phyloP scores from a whole-genome alignment of 192 early-diverging fungal species.

The Gryganskiella cystojenkinii region DNA sequence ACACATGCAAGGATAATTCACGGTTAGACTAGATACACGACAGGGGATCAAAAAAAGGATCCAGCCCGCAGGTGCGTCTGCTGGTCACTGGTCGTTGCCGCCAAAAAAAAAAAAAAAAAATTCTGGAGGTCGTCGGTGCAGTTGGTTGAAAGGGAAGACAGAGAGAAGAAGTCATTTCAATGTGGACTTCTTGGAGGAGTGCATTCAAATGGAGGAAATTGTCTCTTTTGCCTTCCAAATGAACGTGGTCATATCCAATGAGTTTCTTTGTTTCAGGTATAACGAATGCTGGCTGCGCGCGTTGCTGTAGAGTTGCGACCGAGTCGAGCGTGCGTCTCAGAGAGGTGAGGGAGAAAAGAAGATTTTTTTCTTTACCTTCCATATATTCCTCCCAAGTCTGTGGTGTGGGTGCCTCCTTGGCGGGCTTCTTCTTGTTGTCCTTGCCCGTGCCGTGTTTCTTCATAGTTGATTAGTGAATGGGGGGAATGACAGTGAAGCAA shows the following conservation, averaged over 20 bases:
- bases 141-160: background rate
- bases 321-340: too few species aligned
- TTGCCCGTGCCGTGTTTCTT: slow-evolving; percentile 20
- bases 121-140: too few species aligned
- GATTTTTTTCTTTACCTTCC: slow-evolving; percentile 53
- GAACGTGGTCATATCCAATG: too few species aligned
- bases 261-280: background rate
- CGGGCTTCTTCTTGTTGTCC: slow-evolving; percentile 49
- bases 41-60: background rate
- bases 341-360: background rate
- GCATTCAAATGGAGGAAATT: too few species aligned
- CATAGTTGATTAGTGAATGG: slow-evolving; percentile 11
- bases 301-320: too few species aligned
- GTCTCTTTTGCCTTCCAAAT: too few species aligned
- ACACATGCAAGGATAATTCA: background rate
- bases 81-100: background rate
- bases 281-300: too few species aligned
- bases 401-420: slow-evolving; percentile 54
- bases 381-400: slow-evolving; percentile 66
- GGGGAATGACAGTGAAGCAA: background rate
- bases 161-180: background rate
- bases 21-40: background rate
- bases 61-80: background rate
- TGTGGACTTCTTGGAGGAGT: too few species aligned
- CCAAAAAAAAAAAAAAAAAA: slow-evolving; percentile 5